These are phyloP conservation scores for Leucosporidium yakuticum DNA, from an alignment of 768 basidiomycete species.

Conservation along the genomic window DNA sequence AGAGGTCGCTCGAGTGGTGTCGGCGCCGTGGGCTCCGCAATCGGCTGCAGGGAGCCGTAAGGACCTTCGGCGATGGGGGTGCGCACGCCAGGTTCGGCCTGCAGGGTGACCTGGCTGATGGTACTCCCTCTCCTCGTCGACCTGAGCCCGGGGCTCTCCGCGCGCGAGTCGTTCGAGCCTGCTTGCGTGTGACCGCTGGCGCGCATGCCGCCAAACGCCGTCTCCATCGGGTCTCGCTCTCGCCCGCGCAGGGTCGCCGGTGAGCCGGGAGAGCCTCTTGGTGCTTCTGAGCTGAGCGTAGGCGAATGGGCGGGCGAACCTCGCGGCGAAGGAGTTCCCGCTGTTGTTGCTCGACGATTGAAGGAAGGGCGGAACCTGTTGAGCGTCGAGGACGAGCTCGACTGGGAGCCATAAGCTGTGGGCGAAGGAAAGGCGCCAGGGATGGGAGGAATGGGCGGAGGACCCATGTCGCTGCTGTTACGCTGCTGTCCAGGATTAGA, in stretches of 20 bases:
- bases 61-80: background rate
- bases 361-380: slow-evolving; percentile 4
- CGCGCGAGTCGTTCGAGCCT: background rate
- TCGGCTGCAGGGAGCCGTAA: slow-evolving; percentile 1
- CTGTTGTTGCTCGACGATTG: background rate
- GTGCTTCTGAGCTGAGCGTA: background rate
- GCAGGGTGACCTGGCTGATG: slow-evolving; percentile 24
- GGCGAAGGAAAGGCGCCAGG: background rate
- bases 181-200: background rate
- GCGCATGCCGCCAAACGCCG: background rate
- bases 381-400: too few relatives aligned
- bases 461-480: background rate
- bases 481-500: slow-evolving; percentile 16
- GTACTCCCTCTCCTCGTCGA: slow-evolving; percentile 16
- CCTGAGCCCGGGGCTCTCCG: background rate
- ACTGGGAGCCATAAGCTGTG: background rate
- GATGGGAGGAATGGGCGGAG: background rate
- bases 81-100: background rate
- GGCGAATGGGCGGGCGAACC: slow-evolving; percentile 9
- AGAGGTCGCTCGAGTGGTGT: slow-evolving; percentile 24
- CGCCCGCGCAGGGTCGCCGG: slow-evolving; percentile 21
- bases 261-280: slow-evolving; percentile 10
- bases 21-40: slow-evolving; percentile 3
- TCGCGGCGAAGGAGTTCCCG: background rate
- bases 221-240: slow-evolving; percentile 30